Evolutionary conservation across 345 rosid species (phyloP).

Genomic region (Euphorbia peplus): DNA sequence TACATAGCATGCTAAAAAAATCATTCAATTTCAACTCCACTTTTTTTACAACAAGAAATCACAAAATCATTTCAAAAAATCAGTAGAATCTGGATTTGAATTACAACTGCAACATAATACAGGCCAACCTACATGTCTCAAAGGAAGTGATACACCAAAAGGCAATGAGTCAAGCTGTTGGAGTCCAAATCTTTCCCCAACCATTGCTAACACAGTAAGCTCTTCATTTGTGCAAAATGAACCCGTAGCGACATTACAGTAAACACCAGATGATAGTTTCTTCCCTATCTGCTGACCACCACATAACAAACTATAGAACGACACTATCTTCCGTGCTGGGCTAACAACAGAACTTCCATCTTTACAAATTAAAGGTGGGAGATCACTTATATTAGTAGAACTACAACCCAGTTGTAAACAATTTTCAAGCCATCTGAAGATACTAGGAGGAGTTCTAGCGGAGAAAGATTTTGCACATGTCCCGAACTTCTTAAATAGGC

Average conservation of each 20-base stretch:
- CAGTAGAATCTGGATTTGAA: background rate
- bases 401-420: slow-evolving; percentile 66
- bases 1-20: background rate
- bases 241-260: slow-evolving; percentile 74
- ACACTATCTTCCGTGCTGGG: slow-evolving; percentile 79
- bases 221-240: slow-evolving; percentile 72
- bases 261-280: slow-evolving; percentile 69
- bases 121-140: slow-evolving; percentile 78
- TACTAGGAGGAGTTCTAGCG: slow-evolving; percentile 61
- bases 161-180: slow-evolving; percentile 83
- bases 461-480: slow-evolving; percentile 31
- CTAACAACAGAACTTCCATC: slow-evolving; percentile 68
- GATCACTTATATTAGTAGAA: slow-evolving; percentile 52
- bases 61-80: background rate
- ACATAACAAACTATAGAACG: slow-evolving; percentile 74
- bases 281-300: slow-evolving; percentile 67
- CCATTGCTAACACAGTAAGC: slow-evolving; percentile 86
- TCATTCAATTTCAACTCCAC: background rate
- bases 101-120: background rate
- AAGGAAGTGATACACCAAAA: slow-evolving; percentile 85
- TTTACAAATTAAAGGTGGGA: slow-evolving; percentile 64
- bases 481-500: slow-evolving; percentile 45
- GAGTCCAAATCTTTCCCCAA: slow-evolving; percentile 90
- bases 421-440: slow-evolving; percentile 84
- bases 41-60: background rate